A percentile compares a stretch with the other conserved stretches of the same genome.
Evolutionary conservation across 1,284 basidiomycete genomes (phyloP).

Genomic region (Ceratobasidium sp.): DNA sequence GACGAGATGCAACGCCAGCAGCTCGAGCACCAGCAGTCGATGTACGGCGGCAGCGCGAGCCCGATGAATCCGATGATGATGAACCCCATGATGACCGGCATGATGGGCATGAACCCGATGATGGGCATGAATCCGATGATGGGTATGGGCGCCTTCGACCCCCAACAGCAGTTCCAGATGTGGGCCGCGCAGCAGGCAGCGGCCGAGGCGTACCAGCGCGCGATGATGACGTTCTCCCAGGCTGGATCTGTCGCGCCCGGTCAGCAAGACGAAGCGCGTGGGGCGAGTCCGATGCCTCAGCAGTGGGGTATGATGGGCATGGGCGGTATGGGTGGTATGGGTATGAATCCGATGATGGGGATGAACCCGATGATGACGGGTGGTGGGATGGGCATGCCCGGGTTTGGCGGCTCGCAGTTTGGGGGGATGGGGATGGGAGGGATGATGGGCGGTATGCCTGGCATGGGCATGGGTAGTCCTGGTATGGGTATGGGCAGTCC

Average conservation of each 20-base stretch:
- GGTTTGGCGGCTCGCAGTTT: slow-evolving; percentile 43
- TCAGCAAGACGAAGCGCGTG: slow-evolving; percentile 69
- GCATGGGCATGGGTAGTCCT: slow-evolving; percentile 42
- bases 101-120: slow-evolving; percentile 51
- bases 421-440: slow-evolving; percentile 19
- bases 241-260: slow-evolving; percentile 69
- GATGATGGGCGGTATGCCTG: slow-evolving; percentile 45
- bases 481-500: slow-evolving; percentile 42
- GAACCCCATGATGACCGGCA: slow-evolving; percentile 54
- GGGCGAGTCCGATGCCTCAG: slow-evolving; percentile 52
- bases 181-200: slow-evolving; percentile 90
- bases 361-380: slow-evolving; percentile 48
- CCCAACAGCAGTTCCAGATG: slow-evolving; percentile 82
- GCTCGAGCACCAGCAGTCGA: slow-evolving; percentile 86
- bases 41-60: slow-evolving; percentile 66
- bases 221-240: slow-evolving; percentile 89
- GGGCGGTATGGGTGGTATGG: slow-evolving; percentile 46
- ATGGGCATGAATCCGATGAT: slow-evolving; percentile 57
- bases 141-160: slow-evolving; percentile 70
- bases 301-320: slow-evolving; percentile 45
- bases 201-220: slow-evolving; percentile 83
- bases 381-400: slow-evolving; percentile 25
- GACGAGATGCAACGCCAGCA: slow-evolving; percentile 92
- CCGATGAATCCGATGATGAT: slow-evolving; percentile 54
- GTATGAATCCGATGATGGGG: slow-evolving; percentile 49